A percentile compares a stretch with the other conserved stretches of the same genome.
phyloP scores from a whole-genome alignment of 345 rosid species.

The Lagerstroemia speciosa region DNA sequence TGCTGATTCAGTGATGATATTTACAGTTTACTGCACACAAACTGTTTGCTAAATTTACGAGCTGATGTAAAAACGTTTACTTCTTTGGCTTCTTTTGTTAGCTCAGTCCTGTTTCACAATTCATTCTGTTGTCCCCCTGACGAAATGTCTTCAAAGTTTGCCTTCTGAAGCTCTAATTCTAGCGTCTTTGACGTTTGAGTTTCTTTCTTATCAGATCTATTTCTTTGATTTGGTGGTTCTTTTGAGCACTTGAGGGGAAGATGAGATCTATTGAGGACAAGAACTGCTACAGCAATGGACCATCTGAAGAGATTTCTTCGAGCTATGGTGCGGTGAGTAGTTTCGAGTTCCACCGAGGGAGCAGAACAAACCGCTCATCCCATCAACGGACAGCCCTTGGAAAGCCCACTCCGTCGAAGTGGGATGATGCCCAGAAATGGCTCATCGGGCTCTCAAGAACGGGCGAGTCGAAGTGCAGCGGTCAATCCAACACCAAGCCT shows the following conservation, averaged over 20 bases:
- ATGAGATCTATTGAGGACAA: constrained; percentile 76
- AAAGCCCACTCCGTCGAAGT: constrained; percentile 85
- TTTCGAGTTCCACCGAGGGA: constrained; percentile 71
- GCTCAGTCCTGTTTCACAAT: background rate
- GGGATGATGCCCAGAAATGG: constrained; percentile 99
- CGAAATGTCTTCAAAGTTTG: background rate
- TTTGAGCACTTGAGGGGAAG: constrained; percentile 13
- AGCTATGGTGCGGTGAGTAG: constrained; percentile 19
- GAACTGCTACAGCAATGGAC: constrained; percentile 36
- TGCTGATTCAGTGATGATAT: background rate
- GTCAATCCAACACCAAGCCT: constrained; percentile 35
- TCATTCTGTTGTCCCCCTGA: background rate
- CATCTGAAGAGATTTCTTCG: constrained; percentile 36
- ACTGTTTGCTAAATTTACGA: background rate
- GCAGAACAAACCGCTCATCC: constrained; percentile 38
- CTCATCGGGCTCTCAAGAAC: constrained; percentile 65
- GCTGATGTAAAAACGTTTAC: background rate
- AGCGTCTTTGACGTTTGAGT: background rate
- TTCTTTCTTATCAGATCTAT: constrained; percentile 3
- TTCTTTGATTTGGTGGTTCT: constrained; percentile 1
- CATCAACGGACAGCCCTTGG: constrained; percentile 72
- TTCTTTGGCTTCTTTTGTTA: background rate
- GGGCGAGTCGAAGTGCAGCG: constrained; percentile 38
- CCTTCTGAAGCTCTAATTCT: background rate
- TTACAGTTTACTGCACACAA: background rate